Evolutionary conservation across 2,329 filamentous ascomycete species (phyloP).

Genomic region (Alternaria metachromatica): DNA sequence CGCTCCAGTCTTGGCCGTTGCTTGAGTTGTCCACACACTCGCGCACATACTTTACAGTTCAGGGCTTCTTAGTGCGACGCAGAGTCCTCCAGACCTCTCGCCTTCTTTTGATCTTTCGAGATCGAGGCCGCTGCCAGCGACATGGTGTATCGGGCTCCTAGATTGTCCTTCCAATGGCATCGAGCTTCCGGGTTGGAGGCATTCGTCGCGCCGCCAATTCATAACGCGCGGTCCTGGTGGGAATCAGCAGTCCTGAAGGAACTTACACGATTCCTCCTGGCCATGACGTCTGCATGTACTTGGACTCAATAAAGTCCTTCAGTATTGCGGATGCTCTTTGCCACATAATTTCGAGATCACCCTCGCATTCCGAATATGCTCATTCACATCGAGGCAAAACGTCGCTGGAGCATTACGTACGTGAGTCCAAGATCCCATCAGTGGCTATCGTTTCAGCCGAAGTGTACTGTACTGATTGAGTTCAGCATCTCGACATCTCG

Average conservation of each 20-base stretch:
- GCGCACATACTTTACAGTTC: background rate
- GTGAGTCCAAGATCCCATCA: conserved; percentile 2
- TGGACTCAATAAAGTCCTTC: conserved; percentile 20
- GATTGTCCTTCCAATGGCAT: background rate
- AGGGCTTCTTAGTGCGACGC: background rate
- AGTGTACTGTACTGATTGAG: background rate
- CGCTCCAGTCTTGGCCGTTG: background rate
- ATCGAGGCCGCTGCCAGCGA: background rate
- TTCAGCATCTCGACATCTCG: conserved; percentile 1
- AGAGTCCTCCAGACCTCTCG: background rate
- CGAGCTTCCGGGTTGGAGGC: background rate
- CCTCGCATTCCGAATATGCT: conserved; percentile 14
- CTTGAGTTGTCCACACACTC: background rate
- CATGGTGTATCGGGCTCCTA: background rate
- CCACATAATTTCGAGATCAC: conserved; percentile 6
- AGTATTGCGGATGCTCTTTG: background rate
- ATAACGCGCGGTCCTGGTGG: background rate
- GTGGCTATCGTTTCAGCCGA: background rate
- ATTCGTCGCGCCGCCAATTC: background rate
- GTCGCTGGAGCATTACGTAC: conserved; percentile 13
- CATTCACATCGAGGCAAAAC: conserved; percentile 11
- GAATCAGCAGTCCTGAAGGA: background rate
- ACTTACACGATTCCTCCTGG: background rate
- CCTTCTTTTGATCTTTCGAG: background rate
- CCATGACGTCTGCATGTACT: background rate